A percentile compares a stretch with the other conserved stretches of the same genome.
These are phyloP conservation scores for Metschnikowia cerradonensis DNA, from an alignment of 805 yeast genomes.

Conservation along the genomic window DNA sequence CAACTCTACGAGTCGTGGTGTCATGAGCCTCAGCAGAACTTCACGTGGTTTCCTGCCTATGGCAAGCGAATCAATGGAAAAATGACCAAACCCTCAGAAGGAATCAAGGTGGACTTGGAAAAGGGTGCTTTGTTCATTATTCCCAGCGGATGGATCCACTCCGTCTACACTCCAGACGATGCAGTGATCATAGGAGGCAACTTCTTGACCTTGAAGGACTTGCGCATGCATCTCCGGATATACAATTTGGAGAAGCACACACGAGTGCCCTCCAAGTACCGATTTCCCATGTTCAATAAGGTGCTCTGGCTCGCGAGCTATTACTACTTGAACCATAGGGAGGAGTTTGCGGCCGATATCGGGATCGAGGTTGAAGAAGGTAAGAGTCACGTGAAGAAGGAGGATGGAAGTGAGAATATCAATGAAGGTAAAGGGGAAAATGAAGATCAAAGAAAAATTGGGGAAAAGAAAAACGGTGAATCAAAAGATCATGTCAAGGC, in stretches of 20 bases:
- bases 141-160: conserved; percentile 93
- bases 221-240: conserved; percentile 59
- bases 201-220: conserved; percentile 62
- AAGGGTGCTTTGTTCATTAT: conserved; percentile 75
- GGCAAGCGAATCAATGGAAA: conserved; percentile 28
- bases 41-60: conserved; percentile 60
- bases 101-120: conserved; percentile 49
- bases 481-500: background rate
- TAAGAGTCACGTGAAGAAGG: background rate
- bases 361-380: background rate
- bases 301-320: conserved; percentile 67
- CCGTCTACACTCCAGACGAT: conserved; percentile 79
- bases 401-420: background rate
- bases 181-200: conserved; percentile 87
- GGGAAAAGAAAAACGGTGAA: background rate
- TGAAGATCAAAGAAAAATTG: background rate
- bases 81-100: conserved; percentile 30
- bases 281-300: conserved; percentile 72
- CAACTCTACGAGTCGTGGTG: conserved; percentile 71
- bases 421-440: too few species aligned
- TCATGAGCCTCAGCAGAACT: conserved; percentile 54
- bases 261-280: conserved; percentile 68
- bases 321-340: conserved; percentile 28
- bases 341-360: conserved; percentile 17
- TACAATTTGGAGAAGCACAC: conserved; percentile 61